Evolutionary conservation across 331 rosid genomes (phyloP), one percentile per base, ranked within the genome.

Genomic region (Arachis monticola): DNA sequence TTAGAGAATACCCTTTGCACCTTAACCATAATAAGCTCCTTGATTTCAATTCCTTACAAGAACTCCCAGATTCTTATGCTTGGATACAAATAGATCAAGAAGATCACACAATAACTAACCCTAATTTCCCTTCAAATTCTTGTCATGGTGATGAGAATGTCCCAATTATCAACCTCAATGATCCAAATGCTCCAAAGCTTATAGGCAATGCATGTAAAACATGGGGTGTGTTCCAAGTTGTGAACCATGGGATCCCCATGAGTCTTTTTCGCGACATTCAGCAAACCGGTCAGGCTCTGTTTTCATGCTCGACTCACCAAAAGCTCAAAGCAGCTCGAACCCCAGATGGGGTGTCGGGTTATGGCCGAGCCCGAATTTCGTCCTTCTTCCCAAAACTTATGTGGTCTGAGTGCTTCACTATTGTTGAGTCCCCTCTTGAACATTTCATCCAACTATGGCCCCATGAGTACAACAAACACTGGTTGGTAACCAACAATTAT

Each of bases 401-500:
- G 98, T 92, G 98, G 98, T 88, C 91, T 2, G 98, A 92, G 69
- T 91, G 98, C 31, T 92, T 87, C 89, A 92, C 98, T 2, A 77
- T 90, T 77, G 44, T 77, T 22, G 98, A 89, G 2, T 88, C 96
- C 0, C 96, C 98, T 3, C 85, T 76, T 38, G 85, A 92, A 8
- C 95, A 87, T 72, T 92, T 92, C 38, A 87, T 78, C 57, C 84
- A 80, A 67, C 98, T 92, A 40, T 92, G 98, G 98, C 98, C 96
- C 9, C 86, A 85, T 11, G 88, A 88, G 14, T 75, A 88, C 69
- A 0, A 6, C 79, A 82, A 76, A 78, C 84, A 77, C 84, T 88
- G 94, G 97, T 92, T 55, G 8, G 60, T 55, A 51, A 88, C 30
- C 5, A 0, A 35, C 61, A 55, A 64, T 42, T 50, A 67, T 66